phyloP scores from a whole-genome alignment of 2,329 filamentous ascomycete genomes.

The Fusarium pilosicola region DNA sequence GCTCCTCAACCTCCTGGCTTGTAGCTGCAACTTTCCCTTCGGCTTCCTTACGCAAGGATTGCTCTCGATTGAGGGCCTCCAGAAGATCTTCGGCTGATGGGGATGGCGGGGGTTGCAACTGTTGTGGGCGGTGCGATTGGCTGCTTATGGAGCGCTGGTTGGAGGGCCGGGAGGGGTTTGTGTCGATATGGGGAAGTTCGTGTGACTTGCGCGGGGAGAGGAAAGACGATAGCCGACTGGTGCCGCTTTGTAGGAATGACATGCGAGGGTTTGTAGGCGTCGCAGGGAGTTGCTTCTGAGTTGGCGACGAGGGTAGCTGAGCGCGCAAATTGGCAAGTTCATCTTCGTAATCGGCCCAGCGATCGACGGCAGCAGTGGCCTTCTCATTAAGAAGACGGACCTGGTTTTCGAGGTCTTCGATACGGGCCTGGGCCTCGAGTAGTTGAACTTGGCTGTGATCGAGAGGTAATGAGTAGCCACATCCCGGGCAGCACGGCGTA shows the following conservation, averaged over 20 bases:
- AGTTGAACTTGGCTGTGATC: slow-evolving; percentile 57
- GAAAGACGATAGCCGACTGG: slow-evolving; percentile 58
- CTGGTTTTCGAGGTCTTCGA: slow-evolving; percentile 76
- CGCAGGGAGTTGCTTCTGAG: slow-evolving; percentile 36
- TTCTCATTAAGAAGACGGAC: slow-evolving; percentile 77
- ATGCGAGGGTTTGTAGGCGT: slow-evolving; percentile 47
- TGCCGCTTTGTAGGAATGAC: slow-evolving; percentile 59
- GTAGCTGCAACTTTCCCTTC: slow-evolving; percentile 75
- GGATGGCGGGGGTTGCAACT: slow-evolving; percentile 28
- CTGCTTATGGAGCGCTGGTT: slow-evolving; percentile 31
- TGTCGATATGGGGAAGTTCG: slow-evolving; percentile 38
- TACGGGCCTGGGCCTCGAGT: slow-evolving; percentile 66
- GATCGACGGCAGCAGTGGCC: slow-evolving; percentile 70
- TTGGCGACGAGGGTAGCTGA: slow-evolving; percentile 41
- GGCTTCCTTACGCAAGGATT: slow-evolving; percentile 72
- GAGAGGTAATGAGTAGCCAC: slow-evolving; percentile 56
- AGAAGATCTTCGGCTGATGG: slow-evolving; percentile 63
- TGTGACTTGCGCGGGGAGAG: slow-evolving; percentile 60
- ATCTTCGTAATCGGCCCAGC: slow-evolving; percentile 83
- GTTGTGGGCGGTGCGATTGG: slow-evolving; percentile 26
- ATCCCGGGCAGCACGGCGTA: slow-evolving; percentile 60
- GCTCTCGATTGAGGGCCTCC: slow-evolving; percentile 72
- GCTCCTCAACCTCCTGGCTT: slow-evolving; percentile 78
- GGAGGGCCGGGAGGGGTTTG: slow-evolving; percentile 21
- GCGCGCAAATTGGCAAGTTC: slow-evolving; percentile 71